These are phyloP conservation scores for Solanum neorickii DNA, from an alignment of 257 asterid species.

Conservation along the genomic window DNA sequence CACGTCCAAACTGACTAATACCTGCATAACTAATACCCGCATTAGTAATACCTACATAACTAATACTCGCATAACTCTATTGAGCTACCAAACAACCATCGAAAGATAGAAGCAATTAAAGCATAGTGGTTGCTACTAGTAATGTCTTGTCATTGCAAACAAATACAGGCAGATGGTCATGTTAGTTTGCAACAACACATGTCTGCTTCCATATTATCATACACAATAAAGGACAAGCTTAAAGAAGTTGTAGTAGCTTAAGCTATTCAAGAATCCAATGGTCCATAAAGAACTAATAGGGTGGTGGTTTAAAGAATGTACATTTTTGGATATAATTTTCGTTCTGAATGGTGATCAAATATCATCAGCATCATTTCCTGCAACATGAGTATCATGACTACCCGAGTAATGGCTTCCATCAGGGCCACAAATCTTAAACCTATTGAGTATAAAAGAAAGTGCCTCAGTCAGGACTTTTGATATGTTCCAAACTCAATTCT, in stretches of 20 bases:
- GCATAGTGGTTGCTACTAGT: neutral
- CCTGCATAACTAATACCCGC: too few relatives aligned
- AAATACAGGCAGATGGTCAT: neutral
- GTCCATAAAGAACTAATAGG: neutral
- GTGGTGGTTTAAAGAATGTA: conserved; percentile 22
- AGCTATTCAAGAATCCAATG: neutral
- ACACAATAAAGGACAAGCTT: neutral
- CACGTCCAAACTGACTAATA: neutral
- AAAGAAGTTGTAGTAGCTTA: too few relatives aligned
- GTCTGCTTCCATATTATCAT: neutral
- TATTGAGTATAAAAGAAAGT: neutral
- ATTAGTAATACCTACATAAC: too few relatives aligned
- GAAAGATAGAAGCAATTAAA: neutral
- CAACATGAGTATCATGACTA: conserved; percentile 40
- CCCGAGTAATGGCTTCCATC: conserved; percentile 27
- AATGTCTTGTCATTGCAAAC: neutral
- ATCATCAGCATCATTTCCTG: conserved; percentile 62
- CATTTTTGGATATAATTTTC: conserved; percentile 18
- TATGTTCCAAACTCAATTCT: neutral
- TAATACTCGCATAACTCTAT: too few relatives aligned
- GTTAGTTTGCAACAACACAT: neutral
- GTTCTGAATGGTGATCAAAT: conserved; percentile 11
- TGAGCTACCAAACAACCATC: too few relatives aligned
- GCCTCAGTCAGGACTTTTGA: neutral
- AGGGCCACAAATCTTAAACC: conserved; percentile 13